Evolutionary conservation across 768 basidiomycete genomes (phyloP), one percentile per base, ranked within the genome.

Genomic region (Amanita muscaria): DNA sequence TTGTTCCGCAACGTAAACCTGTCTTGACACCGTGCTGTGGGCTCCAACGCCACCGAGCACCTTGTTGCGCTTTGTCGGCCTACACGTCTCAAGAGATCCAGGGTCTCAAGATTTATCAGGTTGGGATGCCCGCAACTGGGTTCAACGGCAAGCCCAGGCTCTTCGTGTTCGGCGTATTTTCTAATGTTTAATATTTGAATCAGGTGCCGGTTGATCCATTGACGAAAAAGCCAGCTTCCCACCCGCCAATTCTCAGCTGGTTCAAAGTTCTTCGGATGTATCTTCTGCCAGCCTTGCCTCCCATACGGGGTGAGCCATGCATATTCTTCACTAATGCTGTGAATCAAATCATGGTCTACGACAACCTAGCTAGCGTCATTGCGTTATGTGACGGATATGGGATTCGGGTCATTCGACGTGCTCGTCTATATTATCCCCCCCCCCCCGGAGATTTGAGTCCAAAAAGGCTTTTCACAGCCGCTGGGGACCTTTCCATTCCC

Each of bases 361-460:
- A 94, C 58, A 99, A 98, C 62, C 64, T 96, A 42, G 89, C 88
- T 8, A 75, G 74, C 32, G 88, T 92, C 86, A 14, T 70, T 91
- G 53, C 72, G 87, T 58, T 93, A 88, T 64, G 80, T 91, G 51
- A 91, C 90, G 2, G 83, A 83, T 50, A 84, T 99, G 75, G 89
- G 89, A n/a, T n/a, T n/a, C n/a, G n/a, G n/a, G n/a, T n/a, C n/a
- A 5, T 97, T 90, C 56, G 96, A 99, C 57, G 89, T 96, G 7
- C 69, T 97, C 9, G 80, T 89, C 14, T 98, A 83, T 58, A 70
- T 88, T 43, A 75, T 96, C 48, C 69, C 98, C 44, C 89, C 93
- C 50, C 83, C 88, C 0, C 70, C 98, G 42, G 80, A 11, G 84
- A 92, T 56, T 84, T 87, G 5, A 65, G 76, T 87, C 83, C 40